Conservation (phyloP, 768 basidiomycete species). For the Termitomyces sp. region DNA sequence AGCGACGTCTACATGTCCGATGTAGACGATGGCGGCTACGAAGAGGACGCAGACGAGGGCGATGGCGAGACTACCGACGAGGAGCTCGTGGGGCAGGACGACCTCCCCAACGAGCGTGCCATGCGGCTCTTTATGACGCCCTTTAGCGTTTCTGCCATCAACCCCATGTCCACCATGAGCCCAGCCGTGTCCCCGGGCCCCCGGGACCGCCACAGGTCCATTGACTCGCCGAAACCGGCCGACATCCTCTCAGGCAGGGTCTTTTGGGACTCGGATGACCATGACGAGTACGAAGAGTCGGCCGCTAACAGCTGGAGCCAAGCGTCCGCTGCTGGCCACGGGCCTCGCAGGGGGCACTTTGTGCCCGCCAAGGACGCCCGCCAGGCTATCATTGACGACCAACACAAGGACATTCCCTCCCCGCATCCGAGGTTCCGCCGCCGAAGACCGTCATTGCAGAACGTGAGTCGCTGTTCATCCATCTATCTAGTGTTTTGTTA, state of each 20-base stretch:
- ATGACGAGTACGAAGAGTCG: conserved; percentile 28
- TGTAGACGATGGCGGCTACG: conserved; percentile 39
- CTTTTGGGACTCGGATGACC: conserved; percentile 46
- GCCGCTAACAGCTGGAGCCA: conserved; percentile 16
- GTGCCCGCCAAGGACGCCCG: conserved; percentile 25
- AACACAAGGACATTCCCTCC: conserved; percentile 38
- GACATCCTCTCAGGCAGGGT: conserved; percentile 64
- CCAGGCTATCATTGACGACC: conserved; percentile 43
- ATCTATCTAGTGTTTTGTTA: too few species aligned
- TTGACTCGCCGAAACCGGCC: conserved; percentile 49
- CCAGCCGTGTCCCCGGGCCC: conserved; percentile 43
- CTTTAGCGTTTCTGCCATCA: conserved; percentile 54
- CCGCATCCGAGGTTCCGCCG: conserved; percentile 41
- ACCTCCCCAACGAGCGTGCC: conserved; percentile 69
- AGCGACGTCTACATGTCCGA: conserved; percentile 48
- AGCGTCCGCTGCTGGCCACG: conserved; percentile 17
- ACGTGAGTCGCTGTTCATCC: too few species aligned
- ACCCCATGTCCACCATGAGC: conserved; percentile 72
- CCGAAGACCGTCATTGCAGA: conserved; percentile 31
- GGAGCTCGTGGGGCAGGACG: conserved; percentile 72
- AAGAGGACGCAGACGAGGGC: conserved; percentile 43
- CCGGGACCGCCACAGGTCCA: conserved; percentile 22
- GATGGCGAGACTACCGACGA: conserved; percentile 81
- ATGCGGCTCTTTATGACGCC: conserved; percentile 71
- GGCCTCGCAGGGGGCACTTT: conserved; percentile 37